These are phyloP conservation scores for Pisolithus tinctorius DNA, from an alignment of 768 basidiomycete species.

Conservation along the genomic window DNA sequence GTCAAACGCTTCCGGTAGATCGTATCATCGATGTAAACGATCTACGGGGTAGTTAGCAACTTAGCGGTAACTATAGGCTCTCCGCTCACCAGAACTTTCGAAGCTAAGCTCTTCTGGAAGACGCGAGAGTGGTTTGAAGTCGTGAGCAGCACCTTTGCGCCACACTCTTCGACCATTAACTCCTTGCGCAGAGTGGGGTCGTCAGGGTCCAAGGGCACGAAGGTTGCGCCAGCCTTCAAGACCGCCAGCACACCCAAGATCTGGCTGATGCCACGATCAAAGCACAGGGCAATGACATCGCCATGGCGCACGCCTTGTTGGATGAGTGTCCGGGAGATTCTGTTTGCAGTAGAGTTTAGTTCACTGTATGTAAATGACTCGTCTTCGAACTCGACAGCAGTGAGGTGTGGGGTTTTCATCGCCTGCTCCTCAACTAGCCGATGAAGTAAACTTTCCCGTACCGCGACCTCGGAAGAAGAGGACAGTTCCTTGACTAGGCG, in stretches of 20 bases:
- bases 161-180: constrained; percentile 20
- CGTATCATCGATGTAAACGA: constrained; percentile 23
- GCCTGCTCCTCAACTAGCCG: constrained; percentile 8
- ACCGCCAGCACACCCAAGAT: constrained; percentile 24
- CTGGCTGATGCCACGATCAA: constrained; percentile 24
- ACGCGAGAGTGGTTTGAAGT: constrained; percentile 18
- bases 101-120: constrained; percentile 15
- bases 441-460: constrained; percentile 9
- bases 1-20: constrained; percentile 18
- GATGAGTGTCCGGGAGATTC: constrained; percentile 22
- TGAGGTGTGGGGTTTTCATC: constrained; percentile 13
- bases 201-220: constrained; percentile 21
- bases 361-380: constrained; percentile 26
- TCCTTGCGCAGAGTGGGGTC: constrained; percentile 25
- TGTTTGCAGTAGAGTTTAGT: constrained; percentile 27
- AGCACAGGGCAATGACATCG: constrained; percentile 22
- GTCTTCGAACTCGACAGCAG: constrained; percentile 22
- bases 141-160: constrained; percentile 22
- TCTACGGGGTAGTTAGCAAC: constrained; percentile 7
- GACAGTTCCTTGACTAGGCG: constrained; percentile 22
- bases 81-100: constrained; percentile 15
- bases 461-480: constrained; percentile 8
- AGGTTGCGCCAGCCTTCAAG: constrained; percentile 26
- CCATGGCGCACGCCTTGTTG: constrained; percentile 20
- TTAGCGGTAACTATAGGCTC: not conserved